Evolutionary conservation across 192 early-diverging fungal species (phyloP), one percentile per base, ranked within the genome.

Genomic region (Backusella morwellensis): DNA sequence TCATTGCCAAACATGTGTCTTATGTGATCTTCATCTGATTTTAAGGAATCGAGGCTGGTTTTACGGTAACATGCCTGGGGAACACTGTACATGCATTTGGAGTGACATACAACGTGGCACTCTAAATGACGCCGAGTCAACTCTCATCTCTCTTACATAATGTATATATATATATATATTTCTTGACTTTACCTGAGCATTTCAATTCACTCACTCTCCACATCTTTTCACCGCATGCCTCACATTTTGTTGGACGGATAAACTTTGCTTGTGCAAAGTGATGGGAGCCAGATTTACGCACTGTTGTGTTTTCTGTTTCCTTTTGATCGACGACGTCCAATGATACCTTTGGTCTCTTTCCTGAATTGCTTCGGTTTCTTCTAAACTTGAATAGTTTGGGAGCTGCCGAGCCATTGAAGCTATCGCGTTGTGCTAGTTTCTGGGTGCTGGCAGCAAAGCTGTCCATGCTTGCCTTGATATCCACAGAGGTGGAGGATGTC

Each of bases 1-100:
- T 82, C 82, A 50, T 87, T 88, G n/a, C 92, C 91, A 87, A 95
- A 93, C 86, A 95, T 89, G 8, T 52, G 21, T 36, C 32, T 6
- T 44, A 17, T 35, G 50, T 26, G 8, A 67, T 80, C 26, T 35
- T 38, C 35, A 19, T 59, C 70, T 59, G 68, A 47, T 32, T 17
- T 29, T 29, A 67, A 2, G 4, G 36, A 59, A 4, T 82, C 76
- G 0, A 47, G n/a, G 26, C 71, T 76, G 7, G 56, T 21, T 41
- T 78, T 82, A 6, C 75, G 68, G n/a, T 72, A 52, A 42, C 80
- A 82, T 32, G 72, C 44, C 40, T 68, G 50, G 2, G 77, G 34
- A 6, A 73, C 70, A 74, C 71, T 41, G 15, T 77, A 76, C 1
- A 82, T 67, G 68, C 89, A 90, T 47, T 84, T 84, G 19, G 63